Base-by-base conservation (phyloP, 2,329 filamentous ascomycete genomes). In the Blumeriella jaapii region DNA sequence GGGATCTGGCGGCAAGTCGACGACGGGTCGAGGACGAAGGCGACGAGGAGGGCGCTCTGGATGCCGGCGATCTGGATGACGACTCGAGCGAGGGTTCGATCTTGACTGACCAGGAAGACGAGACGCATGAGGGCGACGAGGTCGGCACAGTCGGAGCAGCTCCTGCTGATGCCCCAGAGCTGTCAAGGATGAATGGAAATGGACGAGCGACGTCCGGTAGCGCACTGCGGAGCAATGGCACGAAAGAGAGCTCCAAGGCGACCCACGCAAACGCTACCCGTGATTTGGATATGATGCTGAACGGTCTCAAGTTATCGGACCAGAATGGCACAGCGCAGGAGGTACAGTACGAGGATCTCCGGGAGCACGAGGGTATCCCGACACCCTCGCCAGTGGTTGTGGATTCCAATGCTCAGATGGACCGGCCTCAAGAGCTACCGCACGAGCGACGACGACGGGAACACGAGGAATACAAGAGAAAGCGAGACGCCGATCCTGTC, bases 381-480 rank as follows among this genome's bases (percentile, higher is more conserved):
- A 45, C 47, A 11, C 49, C 50, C 12, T 52, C 50, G 20, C 48
- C 50, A 27, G 47, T 44, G 30, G 48, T 54, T 6, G 53, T 57
- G 14, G 57, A 59, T 30, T 58, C 60, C n/a, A 59, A 53, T 31
- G 55, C 54, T 36, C 50, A 53, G 27, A 56, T 56, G 50, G 54
- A 61, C 44, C 60, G 61, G 32, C 55, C 61, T 31, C 64, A 68
- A 45, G 75, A 78, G 51, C 68, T 71, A 20, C 63, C 73, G 39
- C 70, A 71, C 34, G 82, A 91, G 44, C 70, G 75, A 46, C 78
- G 82, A 58, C 76, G 82, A 46, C 77, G 82, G 48, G 87, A 95
- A 54, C 84, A 93, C 52, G 86, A 94, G 46, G 84, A 93, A 54
- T 93, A 93, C 62, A 78, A 80, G 61, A 84, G 81, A 61, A 83